Evolutionary conservation across 75 land plant species (phyloP).

Genomic region (Ceratopteris richardii): DNA sequence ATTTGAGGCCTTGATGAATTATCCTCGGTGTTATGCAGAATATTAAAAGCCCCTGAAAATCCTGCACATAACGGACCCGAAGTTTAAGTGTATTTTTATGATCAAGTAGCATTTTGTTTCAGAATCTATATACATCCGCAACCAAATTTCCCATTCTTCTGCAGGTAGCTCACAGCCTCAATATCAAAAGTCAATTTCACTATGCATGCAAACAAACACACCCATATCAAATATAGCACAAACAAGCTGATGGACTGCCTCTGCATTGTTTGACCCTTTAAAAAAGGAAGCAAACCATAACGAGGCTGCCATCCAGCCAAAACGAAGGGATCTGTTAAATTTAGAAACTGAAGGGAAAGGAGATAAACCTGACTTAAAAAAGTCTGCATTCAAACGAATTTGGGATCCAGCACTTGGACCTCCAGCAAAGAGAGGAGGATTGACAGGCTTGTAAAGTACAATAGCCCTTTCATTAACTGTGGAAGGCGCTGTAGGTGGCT

Average conservation of each 20-base stretch:
- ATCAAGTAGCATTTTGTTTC: no score
- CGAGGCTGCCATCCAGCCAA: no score
- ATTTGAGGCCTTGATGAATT: background rate
- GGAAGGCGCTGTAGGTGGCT: background rate
- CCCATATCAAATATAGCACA: background rate
- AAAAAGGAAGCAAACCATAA: no score
- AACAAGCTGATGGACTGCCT: background rate
- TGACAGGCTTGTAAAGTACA: conserved; percentile 31
- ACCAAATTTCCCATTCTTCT: no score
- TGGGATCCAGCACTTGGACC: conserved; percentile 31
- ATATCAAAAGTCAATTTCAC: no score
- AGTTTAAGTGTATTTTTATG: background rate
- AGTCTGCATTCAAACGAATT: conserved; percentile 13
- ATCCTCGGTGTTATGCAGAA: background rate
- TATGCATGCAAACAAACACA: background rate
- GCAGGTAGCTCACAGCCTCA: no score
- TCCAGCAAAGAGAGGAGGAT: conserved; percentile 32
- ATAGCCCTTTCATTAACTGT: conserved; percentile 23
- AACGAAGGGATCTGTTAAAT: no score
- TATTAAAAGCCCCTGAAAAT: background rate
- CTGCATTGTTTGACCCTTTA: background rate
- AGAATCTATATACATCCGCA: no score
- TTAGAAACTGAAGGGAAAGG: background rate
- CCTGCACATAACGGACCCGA: background rate
- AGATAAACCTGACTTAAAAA: background rate